Base-by-base conservation (phyloP, 2,329 filamentous ascomycete genomes). In the Penicillium hesseltinei region DNA sequence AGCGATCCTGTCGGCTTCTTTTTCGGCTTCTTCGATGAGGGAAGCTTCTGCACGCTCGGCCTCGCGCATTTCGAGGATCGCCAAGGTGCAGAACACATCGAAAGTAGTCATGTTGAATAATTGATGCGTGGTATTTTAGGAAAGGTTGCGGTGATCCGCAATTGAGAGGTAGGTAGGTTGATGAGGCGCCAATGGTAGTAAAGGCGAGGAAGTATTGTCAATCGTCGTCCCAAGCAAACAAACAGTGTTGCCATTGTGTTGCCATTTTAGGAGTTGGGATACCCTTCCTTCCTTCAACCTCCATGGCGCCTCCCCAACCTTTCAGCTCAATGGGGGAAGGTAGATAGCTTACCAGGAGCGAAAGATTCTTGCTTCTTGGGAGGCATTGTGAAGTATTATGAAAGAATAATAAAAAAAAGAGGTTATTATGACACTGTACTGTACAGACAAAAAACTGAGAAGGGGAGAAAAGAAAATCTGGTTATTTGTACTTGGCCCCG, bases 401-500 rank as follows among this genome's bases (percentile, higher is more conserved):
- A 51, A 46, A 53, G 44, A 47, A 46, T 45, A 56, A 56, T 39
- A 60, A 58, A 57, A 57, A 57, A 58, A 57, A 58, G 45, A 47
- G 54, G 47, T 54, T 46, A 59, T 51, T 50, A 61, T 56, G 47
- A 55, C 50, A 60, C 57, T 62, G 57, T 69, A 67, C 56, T 67
- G 55, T 43, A 59, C 36, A 58, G 58, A 57, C 60, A 62, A 62
- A 62, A 59, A 54, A 57, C 53, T 57, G 51, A 47, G 48, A 63
- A 50, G 52, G 52, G 62, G 57, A 51, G 59, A 60, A 56, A 66
- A 68, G 64, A 69, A 74, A 69, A 69, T 69, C 70, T 69, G 69
- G 62, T 62, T 69, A 72, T 73, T 74, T 73, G 69, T 73, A 73
- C 61, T 61, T 68, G 58, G 67, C 66, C 65, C 69, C 69, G 67